A percentile compares a stretch with the other conserved stretches of the same genome.
Conservation (phyloP, 2,329 filamentous ascomycete genomes). For the Diplodia scrobiculata region DNA sequence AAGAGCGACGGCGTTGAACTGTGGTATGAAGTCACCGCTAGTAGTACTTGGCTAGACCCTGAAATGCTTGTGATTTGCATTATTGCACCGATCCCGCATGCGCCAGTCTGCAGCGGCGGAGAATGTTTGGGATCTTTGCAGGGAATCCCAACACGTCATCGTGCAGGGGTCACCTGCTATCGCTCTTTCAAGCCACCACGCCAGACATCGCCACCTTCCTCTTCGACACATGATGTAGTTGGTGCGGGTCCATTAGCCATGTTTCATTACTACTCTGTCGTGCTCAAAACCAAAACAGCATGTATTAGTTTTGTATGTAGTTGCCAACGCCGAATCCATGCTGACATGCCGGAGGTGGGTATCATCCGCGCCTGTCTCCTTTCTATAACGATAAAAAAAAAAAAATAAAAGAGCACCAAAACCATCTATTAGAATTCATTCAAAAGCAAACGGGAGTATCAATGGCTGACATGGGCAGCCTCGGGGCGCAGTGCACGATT, state of each 20-base stretch:
- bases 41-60: slow-evolving; percentile 12
- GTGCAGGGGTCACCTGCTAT: slow-evolving; percentile 16
- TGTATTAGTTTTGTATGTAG: slow-evolving; percentile 14
- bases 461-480: slow-evolving; percentile 16
- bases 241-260: background rate
- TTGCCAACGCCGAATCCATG: slow-evolving; percentile 24
- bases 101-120: slow-evolving; percentile 1
- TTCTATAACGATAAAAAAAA: slow-evolving; percentile 13
- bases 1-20: background rate
- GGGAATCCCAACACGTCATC: slow-evolving; percentile 23
- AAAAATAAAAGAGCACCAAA: background rate
- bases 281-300: background rate
- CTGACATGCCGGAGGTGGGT: slow-evolving; percentile 29
- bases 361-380: slow-evolving; percentile 29
- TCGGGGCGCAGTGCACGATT: slow-evolving; percentile 26
- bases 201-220: background rate
- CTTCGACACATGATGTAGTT: background rate
- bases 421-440: background rate
- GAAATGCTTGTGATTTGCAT: slow-evolving; percentile 18
- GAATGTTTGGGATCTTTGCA: slow-evolving; percentile 12
- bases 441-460: slow-evolving; percentile 10
- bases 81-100: slow-evolving; percentile 14
- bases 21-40: slow-evolving; percentile 4
- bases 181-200: slow-evolving; percentile 13
- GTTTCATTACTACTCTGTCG: background rate